Evolutionary conservation across 2,329 filamentous ascomycete genomes (phyloP), one percentile per base, ranked within the genome.

Genomic region (Fonsecaea nubica): DNA sequence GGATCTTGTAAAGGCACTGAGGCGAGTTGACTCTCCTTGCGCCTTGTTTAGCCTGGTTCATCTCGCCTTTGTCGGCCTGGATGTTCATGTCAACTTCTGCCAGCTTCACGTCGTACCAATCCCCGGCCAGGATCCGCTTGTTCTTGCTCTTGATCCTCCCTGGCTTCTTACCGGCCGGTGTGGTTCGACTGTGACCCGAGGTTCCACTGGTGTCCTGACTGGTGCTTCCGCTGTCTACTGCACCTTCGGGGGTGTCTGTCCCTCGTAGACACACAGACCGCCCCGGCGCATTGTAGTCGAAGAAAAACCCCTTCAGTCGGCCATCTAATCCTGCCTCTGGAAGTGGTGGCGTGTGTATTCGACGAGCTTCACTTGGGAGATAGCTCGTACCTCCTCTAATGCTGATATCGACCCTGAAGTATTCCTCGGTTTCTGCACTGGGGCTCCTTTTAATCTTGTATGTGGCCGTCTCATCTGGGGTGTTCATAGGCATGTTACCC

Each of bases 361-460:
- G 62, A 35, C 72, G 65, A 30, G 72, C 72, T 63, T 73, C 72
- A 57, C 71, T 73, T 21, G 72, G 71, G 18, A 74, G 64, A 58
- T 74, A 73, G 63, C 69, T 73, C 25, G 72, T 73, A 7, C 68
- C 70, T 30, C 72, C 72, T 53, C 65, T 54, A 12, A 71, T 66
- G 42, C 71, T 73, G 62, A 74, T 72, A 53, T 74, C 72, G 30
- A 74, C 69, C 45, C 71, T 73, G 13, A 73, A 32, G 56, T 71
- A 74, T 50, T 73, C 72, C 55, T 74, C 71, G 12, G 70, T 71
- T 54, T 70, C 67, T 32, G 70, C 67, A 57, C 72, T 73, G 13
- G 69, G 61, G 50, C 67, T 71, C 45, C 70, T 58, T 59, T 73
- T 73, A 48, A 73, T 60, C 45, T 66, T 69, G 63, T 74, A 74